A percentile compares a stretch with the other conserved stretches of the same genome.
These are phyloP conservation scores for Malus hybrid DNA, from an alignment of 331 rosid species.

Conservation along the genomic window DNA sequence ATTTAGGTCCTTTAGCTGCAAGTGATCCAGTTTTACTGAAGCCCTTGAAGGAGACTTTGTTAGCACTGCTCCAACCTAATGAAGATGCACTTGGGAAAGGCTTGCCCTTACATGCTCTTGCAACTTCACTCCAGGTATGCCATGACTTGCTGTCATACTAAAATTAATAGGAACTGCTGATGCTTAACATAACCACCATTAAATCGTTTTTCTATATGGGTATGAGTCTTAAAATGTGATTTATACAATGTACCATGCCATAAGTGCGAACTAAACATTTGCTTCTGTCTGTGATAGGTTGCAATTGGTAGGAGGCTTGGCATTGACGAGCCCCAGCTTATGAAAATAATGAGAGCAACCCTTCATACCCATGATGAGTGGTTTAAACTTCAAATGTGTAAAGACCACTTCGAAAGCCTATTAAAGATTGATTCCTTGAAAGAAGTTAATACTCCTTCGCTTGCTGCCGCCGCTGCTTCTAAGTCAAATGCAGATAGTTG, in stretches of 20 bases:
- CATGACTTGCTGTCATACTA: constrained; percentile 4
- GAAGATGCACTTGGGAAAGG: constrained; percentile 72
- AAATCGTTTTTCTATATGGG: not conserved
- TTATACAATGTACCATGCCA: not conserved
- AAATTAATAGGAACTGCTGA: constrained; percentile 1
- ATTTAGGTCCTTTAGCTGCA: constrained; percentile 90
- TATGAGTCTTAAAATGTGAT: not conserved
- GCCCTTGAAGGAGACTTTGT: constrained; percentile 84
- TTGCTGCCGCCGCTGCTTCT: constrained; percentile 34
- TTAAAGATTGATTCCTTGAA: constrained; percentile 81
- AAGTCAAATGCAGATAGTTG: constrained; percentile 76
- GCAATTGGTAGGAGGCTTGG: constrained; percentile 90
- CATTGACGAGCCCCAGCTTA: constrained; percentile 91
- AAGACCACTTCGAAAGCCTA: constrained; percentile 82
- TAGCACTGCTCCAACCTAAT: constrained; percentile 72
- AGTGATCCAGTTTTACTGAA: constrained; percentile 68
- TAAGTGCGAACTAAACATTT: not conserved
- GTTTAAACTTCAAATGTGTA: constrained; percentile 98
- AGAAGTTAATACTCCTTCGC: constrained; percentile 55
- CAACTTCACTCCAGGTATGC: constrained; percentile 90
- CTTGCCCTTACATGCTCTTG: constrained; percentile 80
- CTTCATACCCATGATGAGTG: constrained; percentile 83
- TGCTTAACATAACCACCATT: not conserved
- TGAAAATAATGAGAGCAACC: constrained; percentile 82
- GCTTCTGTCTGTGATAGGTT: constrained; percentile 43